phyloP scores from a whole-genome alignment of 768 basidiomycete genomes.

The Mrakia frigida region DNA sequence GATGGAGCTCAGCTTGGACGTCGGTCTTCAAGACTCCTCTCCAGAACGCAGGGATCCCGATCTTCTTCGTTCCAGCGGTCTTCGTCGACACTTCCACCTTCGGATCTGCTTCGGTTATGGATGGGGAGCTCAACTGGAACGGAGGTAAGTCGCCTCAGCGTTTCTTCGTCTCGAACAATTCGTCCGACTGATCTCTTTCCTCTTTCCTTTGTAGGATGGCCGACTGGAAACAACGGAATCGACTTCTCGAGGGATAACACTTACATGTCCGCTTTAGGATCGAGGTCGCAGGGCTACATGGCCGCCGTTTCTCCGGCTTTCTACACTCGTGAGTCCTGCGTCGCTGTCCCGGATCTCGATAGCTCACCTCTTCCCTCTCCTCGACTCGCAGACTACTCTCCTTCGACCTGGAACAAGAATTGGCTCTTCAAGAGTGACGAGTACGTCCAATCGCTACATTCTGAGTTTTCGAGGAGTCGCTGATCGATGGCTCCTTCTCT shows the following conservation, averaged over 20 bases:
- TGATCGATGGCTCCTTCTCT: not conserved
- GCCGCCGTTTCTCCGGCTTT: slow-evolving; percentile 42
- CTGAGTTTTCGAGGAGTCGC: not conserved
- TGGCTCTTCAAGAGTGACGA: slow-evolving; percentile 52
- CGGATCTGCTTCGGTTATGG: slow-evolving; percentile 32
- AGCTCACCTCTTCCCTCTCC: not conserved
- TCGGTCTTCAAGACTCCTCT: slow-evolving; percentile 36
- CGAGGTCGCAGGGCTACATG: slow-evolving; percentile 41
- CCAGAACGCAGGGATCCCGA: slow-evolving; percentile 8
- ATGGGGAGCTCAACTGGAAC: slow-evolving; percentile 56
- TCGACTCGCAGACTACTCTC: slow-evolving; percentile 31
- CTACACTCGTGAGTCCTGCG: slow-evolving; percentile 39
- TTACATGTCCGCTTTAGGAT: slow-evolving; percentile 38
- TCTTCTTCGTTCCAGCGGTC: slow-evolving; percentile 35
- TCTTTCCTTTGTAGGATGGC: not conserved
- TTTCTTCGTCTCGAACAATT: slow-evolving; percentile 4
- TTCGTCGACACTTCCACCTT: slow-evolving; percentile 36
- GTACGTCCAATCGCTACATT: too few relatives aligned
- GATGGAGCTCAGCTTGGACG: slow-evolving; percentile 39
- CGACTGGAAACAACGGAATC: slow-evolving; percentile 15
- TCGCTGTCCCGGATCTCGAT: not conserved
- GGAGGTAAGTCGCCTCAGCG: slow-evolving; percentile 60
- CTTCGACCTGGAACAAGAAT: slow-evolving; percentile 40
- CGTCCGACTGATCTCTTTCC: not conserved
- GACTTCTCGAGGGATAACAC: slow-evolving; percentile 46